These are phyloP conservation scores for Hyaloscypha bicolor DNA, from an alignment of 495 filamentous ascomycete genomes.

Conservation along the genomic window DNA sequence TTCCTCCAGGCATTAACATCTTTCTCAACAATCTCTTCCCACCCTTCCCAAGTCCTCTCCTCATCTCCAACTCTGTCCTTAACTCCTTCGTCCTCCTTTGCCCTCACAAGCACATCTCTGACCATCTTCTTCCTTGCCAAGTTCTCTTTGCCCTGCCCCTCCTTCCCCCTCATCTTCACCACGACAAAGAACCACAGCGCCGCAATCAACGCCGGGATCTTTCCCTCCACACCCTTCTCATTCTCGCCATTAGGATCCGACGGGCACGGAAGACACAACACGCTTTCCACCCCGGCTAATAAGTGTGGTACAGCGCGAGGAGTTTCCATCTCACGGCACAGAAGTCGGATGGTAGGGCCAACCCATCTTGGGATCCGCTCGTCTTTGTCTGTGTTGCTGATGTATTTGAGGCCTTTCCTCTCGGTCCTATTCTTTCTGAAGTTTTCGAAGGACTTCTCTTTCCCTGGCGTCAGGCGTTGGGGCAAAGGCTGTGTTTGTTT, in stretches of 20 bases:
- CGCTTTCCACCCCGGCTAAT: slow-evolving; percentile 61
- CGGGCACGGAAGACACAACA: slow-evolving; percentile 41
- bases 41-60: slow-evolving; percentile 47
- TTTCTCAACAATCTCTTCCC: slow-evolving; percentile 41
- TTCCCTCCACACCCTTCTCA: slow-evolving; percentile 30
- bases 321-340: slow-evolving; percentile 59
- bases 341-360: slow-evolving; percentile 62
- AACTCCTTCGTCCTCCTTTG: slow-evolving; percentile 39
- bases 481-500: slow-evolving; percentile 8
- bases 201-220: slow-evolving; percentile 59
- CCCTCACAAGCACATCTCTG: slow-evolving; percentile 39
- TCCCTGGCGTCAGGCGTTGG: slow-evolving; percentile 22
- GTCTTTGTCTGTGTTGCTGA: slow-evolving; percentile 11
- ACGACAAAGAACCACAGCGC: slow-evolving; percentile 67
- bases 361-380: slow-evolving; percentile 61
- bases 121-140: slow-evolving; percentile 44
- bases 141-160: slow-evolving; percentile 41
- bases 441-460: slow-evolving; percentile 33
- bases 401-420: slow-evolving; percentile 41
- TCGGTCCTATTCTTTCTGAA: slow-evolving; percentile 48
- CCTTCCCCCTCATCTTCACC: slow-evolving; percentile 44
- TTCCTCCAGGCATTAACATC: slow-evolving; percentile 64
- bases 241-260: slow-evolving; percentile 36
- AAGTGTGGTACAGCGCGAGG: slow-evolving; percentile 58
- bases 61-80: slow-evolving; percentile 42